A percentile compares a stretch with the other conserved stretches of the same genome.
These are phyloP conservation scores for Akebia trifoliata DNA, from an alignment of 164 flowering plant species.

Conservation along the genomic window DNA sequence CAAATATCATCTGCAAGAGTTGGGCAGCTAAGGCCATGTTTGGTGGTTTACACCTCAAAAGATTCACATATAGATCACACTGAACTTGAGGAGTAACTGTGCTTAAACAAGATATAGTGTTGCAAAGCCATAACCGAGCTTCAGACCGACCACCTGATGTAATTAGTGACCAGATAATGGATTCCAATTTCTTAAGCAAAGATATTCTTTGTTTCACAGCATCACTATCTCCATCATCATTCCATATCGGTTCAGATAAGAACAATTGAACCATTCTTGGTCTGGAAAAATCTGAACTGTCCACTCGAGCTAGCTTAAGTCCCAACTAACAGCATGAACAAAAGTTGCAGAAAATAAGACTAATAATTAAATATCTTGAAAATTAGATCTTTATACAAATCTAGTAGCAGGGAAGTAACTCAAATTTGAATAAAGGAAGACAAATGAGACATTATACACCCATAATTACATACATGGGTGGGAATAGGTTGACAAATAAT, in stretches of 20 bases:
- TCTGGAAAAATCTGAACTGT: no score
- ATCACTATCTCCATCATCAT: conserved; percentile 23
- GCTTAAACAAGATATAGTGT: conserved; percentile 44
- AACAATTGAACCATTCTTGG: conserved; percentile 56
- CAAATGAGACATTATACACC: no score
- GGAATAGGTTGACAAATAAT: no score
- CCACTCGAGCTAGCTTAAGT: no score
- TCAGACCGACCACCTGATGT: conserved; percentile 64
- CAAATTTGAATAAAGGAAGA: no score
- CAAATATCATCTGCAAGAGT: conserved; percentile 63
- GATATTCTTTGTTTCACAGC: conserved; percentile 27
- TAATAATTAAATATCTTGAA: no score
- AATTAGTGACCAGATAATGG: conserved; percentile 49
- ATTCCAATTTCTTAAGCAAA: conserved; percentile 47
- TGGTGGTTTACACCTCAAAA: conserved; percentile 48
- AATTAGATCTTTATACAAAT: no score
- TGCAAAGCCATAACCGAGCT: conserved; percentile 82
- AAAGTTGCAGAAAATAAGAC: no score
- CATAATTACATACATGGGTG: no score
- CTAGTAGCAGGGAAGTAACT: no score
- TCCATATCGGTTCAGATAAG: conserved; percentile 38
- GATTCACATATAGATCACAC: conserved; percentile 43
- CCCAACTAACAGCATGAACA: no score
- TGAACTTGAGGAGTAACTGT: conserved; percentile 47
- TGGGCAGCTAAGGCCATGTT: conserved; percentile 48